A percentile compares a stretch with the other conserved stretches of the same genome.
Conservation (phyloP, 192 early-diverging fungal genomes). For the Gonapodya prolifera region DNA sequence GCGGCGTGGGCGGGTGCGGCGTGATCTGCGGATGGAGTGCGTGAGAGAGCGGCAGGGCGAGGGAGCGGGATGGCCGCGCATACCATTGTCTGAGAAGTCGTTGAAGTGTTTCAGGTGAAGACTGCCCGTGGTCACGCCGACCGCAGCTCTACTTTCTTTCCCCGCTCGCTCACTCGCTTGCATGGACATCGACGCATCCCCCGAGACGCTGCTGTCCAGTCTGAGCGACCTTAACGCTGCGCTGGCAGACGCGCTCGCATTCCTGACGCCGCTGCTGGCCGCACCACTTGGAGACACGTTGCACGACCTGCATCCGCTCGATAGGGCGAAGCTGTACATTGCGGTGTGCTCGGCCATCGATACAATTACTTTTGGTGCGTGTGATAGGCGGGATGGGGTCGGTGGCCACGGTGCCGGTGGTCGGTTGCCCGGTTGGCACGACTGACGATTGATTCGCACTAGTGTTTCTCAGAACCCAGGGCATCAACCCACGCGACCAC, state of each 20-base stretch:
- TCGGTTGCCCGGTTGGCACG: neutral
- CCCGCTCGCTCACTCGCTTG: neutral
- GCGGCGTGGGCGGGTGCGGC: neutral
- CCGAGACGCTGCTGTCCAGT: neutral
- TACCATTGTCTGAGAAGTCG: no score
- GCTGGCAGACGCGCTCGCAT: neutral
- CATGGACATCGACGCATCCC: neutral
- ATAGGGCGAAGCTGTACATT: neutral
- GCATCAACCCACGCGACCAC: constrained; percentile 1
- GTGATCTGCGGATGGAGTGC: neutral
- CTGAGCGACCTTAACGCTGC: neutral
- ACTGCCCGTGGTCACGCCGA: no score
- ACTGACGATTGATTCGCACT: neutral
- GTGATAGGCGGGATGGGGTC: neutral
- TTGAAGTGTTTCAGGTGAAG: no score
- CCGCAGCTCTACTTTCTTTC: neutral
- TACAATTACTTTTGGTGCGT: neutral
- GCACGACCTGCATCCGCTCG: neutral
- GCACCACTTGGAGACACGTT: neutral
- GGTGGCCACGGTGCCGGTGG: neutral
- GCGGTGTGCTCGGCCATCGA: neutral
- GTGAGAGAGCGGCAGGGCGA: no score
- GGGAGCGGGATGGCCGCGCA: no score
- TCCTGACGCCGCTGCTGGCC: neutral
- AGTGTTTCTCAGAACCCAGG: neutral